Percentiles rank a stretch among this genome's conserved stretches.
Evolutionary conservation across 1,139 yeast genomes (phyloP).

Genomic region (Zygosaccharomyces sapae): DNA sequence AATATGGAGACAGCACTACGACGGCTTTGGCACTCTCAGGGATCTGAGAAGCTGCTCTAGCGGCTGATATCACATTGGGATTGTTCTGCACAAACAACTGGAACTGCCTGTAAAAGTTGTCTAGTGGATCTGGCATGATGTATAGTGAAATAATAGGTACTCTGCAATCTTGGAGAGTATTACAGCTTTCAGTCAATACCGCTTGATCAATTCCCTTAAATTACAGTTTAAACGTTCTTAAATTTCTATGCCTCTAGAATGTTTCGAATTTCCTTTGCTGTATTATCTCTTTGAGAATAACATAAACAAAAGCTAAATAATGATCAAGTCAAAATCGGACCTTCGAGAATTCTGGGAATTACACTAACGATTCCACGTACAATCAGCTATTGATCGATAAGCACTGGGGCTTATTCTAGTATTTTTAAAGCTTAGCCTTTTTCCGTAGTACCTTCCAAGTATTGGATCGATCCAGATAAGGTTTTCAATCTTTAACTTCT

Average conservation of each 20-base stretch:
- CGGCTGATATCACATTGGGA: slow-evolving; percentile 49
- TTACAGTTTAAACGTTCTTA: not conserved
- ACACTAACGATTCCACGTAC: not conserved
- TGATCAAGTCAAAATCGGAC: not conserved
- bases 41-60: slow-evolving; percentile 43
- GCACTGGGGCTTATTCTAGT: not conserved
- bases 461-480: not conserved
- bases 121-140: slow-evolving; percentile 32
- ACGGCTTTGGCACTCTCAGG: slow-evolving; percentile 49
- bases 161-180: not conserved
- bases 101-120: slow-evolving; percentile 44
- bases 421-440: not conserved
- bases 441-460: not conserved
- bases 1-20: slow-evolving; percentile 54
- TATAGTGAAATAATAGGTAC: not conserved
- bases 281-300: slow-evolving; percentile 6
- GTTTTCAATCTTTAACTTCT: not conserved
- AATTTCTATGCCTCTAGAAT: not conserved
- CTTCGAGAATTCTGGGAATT: not conserved
- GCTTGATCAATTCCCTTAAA: not conserved
- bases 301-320: slow-evolving; percentile 4
- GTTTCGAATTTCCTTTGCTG: slow-evolving; percentile 3
- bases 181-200: too few relatives aligned
- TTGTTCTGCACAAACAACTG: slow-evolving; percentile 49
- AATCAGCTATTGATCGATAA: not conserved